Evolutionary conservation across 2,329 filamentous ascomycete species (phyloP), one percentile per base, ranked within the genome.

Genomic region (Fusarium chlamydosporum): DNA sequence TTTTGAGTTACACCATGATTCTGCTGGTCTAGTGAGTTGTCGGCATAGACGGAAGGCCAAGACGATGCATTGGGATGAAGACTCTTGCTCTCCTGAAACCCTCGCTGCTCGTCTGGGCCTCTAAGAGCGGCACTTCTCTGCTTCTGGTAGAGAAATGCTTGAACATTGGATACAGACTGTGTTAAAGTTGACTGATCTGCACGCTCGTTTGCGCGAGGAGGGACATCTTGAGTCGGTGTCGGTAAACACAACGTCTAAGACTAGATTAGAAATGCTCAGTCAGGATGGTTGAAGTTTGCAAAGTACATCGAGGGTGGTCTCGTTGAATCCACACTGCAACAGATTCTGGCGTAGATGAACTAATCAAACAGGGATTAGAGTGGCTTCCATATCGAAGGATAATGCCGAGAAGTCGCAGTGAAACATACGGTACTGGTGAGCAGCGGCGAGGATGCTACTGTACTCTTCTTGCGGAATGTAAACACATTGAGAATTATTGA

Each of bases 401-500:
- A 37, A 11, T 29, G 43, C 13, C 23, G 26, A 18, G 6, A 27
- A 15, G 16, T 20, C 27, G 18, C 12, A 18, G 23, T 12, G 11
- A 7, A 23, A 20, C 81, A 67, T 83, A 90, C 88, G 80, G 74
- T 88, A 90, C 76, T 89, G 83, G 61, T 79, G 81, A 50, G 83
- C 80, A 56, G 72, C 67, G 58, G 83, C 77, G 70, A 89, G 82
- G 63, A 93, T 81, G 48, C 77, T 77, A 50, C 89, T 84, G 78
- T 93, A 88, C 74, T 93, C 89, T 50, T 79, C 76, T 73, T 84
- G 88, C 37, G 85, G 80, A 56, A 93, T 85, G 58, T 82, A 85
- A 46, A 91, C 80, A 16, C 79, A 71, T 55, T 80, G 53, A 10
- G 60, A 37, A 27, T 34, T 51, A 18, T 37, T 55, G 5, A 29